These are phyloP conservation scores for Rasamsonia emersonii DNA, from an alignment of 2,329 filamentous ascomycete species.

Conservation along the genomic window DNA sequence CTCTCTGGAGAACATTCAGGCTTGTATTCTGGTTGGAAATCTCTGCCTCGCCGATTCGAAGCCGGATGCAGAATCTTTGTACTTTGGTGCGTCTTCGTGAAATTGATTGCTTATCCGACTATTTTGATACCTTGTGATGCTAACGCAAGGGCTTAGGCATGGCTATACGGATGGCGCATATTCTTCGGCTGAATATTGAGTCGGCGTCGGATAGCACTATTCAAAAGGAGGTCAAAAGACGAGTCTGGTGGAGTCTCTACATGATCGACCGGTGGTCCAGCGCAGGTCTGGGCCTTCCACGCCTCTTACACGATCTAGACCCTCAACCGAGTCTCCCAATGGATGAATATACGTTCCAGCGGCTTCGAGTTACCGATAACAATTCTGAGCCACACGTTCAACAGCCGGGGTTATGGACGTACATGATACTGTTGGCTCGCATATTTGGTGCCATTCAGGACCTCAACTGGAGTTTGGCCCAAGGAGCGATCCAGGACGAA, in stretches of 20 bases:
- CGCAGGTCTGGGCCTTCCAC: slow-evolving; percentile 26
- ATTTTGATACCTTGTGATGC: too few species aligned
- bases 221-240: slow-evolving; percentile 3
- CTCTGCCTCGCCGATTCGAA: slow-evolving; percentile 16
- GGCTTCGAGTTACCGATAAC: slow-evolving; percentile 5
- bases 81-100: too few species aligned
- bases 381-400: neutral
- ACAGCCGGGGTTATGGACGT: slow-evolving; percentile 21
- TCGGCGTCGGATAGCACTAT: neutral
- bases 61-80: slow-evolving; percentile 19
- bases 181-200: neutral
- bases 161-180: slow-evolving; percentile 1
- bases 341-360: slow-evolving; percentile 28
- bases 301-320: slow-evolving; percentile 19
- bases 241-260: slow-evolving; percentile 33
- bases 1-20: slow-evolving; percentile 22
- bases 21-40: slow-evolving; percentile 24
- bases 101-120: too few species aligned
- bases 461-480: slow-evolving; percentile 25
- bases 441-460: slow-evolving; percentile 36
- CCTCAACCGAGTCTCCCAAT: slow-evolving; percentile 27
- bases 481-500: slow-evolving; percentile 14
- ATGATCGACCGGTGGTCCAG: slow-evolving; percentile 37
- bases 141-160: too few species aligned
- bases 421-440: slow-evolving; percentile 30